Percentiles rank a stretch among this genome's conserved stretches.
Evolutionary conservation across 331 rosid species (phyloP).

Genomic region (Rosa hybrid): DNA sequence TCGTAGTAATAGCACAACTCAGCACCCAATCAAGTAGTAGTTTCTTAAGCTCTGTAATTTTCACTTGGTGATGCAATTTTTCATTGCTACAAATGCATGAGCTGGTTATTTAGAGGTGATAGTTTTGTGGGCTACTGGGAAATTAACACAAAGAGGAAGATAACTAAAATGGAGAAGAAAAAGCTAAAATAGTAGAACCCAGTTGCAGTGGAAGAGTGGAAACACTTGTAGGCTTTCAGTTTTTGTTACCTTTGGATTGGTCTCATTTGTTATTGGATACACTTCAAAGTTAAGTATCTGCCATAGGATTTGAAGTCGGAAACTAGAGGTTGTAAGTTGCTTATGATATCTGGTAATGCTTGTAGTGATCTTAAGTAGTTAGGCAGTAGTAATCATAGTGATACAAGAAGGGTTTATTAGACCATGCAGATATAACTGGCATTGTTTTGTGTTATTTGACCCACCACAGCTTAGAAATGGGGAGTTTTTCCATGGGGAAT

Average conservation of each 20-base stretch:
- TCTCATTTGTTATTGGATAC: background rate
- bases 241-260: background rate
- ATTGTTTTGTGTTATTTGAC: background rate
- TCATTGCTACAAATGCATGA: background rate
- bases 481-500: background rate
- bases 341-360: background rate
- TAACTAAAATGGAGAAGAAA: background rate
- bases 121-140: background rate
- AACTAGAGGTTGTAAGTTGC: background rate
- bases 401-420: background rate
- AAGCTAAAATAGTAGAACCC: background rate
- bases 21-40: background rate
- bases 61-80: background rate
- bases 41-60: background rate
- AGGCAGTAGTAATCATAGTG: background rate
- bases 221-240: background rate
- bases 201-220: background rate
- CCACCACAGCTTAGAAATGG: background rate
- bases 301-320: background rate
- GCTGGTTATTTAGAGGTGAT: background rate
- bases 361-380: background rate
- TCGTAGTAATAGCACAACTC: background rate
- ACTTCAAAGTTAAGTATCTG: background rate
- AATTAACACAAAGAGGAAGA: background rate
- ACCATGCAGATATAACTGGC: background rate